These are phyloP conservation scores for Rhododendron williamsianum DNA, from an alignment of 148 eudicot species.

Conservation along the genomic window DNA sequence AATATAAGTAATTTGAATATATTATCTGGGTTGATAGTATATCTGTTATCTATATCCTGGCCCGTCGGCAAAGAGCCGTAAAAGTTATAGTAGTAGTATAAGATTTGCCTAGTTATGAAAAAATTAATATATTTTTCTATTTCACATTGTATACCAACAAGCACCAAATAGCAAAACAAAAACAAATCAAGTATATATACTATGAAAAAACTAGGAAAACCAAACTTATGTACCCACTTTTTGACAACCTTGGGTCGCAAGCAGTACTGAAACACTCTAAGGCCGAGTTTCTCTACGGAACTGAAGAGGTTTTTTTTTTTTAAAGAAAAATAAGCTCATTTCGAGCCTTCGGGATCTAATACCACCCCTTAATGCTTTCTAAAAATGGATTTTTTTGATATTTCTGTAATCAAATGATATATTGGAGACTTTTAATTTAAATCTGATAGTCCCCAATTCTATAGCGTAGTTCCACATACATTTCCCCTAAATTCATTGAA, in stretches of 20 bases:
- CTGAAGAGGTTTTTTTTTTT: no score
- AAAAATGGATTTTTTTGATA: neutral
- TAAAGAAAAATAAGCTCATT: no score
- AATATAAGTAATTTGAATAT: no score
- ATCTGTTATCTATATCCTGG: no score
- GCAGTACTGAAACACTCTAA: neutral
- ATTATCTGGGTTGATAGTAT: no score
- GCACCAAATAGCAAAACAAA: neutral
- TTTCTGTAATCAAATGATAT: neutral
- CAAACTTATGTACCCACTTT: neutral
- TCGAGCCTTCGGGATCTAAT: neutral
- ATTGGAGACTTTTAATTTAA: neutral
- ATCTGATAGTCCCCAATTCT: neutral
- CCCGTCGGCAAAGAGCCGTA: no score
- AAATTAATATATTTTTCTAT: neutral
- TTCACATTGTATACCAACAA: neutral
- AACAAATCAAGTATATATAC: neutral
- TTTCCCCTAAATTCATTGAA: neutral
- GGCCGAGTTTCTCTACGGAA: no score
- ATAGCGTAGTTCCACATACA: neutral
- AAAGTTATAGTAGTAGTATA: no score
- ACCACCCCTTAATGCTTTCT: neutral
- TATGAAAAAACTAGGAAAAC: neutral
- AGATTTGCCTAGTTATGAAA: no score
- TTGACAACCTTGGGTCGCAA: neutral